These are phyloP conservation scores for Leucocoprinus leucothites DNA, from an alignment of 768 basidiomycete species.

Conservation along the genomic window DNA sequence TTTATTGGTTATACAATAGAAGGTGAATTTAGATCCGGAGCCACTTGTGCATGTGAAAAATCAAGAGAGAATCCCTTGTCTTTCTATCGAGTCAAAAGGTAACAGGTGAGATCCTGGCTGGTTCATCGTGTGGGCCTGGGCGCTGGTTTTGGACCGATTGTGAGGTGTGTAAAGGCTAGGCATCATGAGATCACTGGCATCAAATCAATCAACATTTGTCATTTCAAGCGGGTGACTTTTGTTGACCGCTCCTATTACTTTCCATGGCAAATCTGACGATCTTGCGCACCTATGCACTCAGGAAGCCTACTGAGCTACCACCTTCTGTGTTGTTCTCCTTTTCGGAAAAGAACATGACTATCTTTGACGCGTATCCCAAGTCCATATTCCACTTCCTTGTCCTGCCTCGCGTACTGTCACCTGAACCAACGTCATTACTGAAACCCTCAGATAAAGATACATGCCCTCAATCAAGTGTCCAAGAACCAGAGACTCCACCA, in stretches of 20 bases:
- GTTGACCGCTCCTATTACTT: too few species aligned
- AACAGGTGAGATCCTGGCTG: too few species aligned
- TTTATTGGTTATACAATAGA: too few species aligned
- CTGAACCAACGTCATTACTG: neutral
- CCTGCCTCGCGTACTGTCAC: conserved; percentile 54
- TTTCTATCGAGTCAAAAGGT: too few species aligned
- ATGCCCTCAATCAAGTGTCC: neutral
- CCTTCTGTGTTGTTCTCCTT: conserved; percentile 57
- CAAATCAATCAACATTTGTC: neutral
- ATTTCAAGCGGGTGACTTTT: neutral
- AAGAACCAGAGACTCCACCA: conserved; percentile 1
- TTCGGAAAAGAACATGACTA: conserved; percentile 52
- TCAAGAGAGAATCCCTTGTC: too few species aligned
- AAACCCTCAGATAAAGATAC: conserved; percentile 16
- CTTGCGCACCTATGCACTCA: conserved; percentile 59
- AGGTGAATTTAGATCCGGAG: too few species aligned
- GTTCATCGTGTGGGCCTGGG: too few species aligned
- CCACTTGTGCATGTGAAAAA: too few species aligned
- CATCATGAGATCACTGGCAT: too few species aligned
- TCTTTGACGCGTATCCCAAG: conserved; percentile 80
- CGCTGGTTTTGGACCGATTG: too few species aligned
- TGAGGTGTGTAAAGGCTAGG: too few species aligned
- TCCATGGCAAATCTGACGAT: conserved; percentile 48
- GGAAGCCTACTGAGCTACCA: conserved; percentile 51
- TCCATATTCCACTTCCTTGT: conserved; percentile 87